phyloP scores from a whole-genome alignment of 1,284 basidiomycete species.

The Amylostereum chailletii region DNA sequence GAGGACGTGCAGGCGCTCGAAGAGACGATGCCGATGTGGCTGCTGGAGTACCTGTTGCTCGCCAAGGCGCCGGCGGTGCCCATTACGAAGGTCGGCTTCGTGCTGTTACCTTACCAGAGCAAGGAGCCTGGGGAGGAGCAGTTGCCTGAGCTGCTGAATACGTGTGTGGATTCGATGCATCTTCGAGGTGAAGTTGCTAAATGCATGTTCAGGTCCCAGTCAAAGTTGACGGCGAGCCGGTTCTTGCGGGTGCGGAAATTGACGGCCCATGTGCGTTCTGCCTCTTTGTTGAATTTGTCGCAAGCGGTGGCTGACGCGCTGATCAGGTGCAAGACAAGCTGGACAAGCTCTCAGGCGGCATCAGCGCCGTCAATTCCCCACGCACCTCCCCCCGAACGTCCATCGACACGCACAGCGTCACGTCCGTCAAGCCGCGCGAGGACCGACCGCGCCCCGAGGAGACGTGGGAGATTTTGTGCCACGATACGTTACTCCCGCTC shows the following conservation, averaged over 20 bases:
- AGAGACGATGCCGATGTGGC: constrained; percentile 78
- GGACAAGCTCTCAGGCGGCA: constrained; percentile 39
- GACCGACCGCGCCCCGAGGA: constrained; percentile 52
- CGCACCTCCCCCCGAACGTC: constrained; percentile 37
- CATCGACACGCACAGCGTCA: constrained; percentile 24
- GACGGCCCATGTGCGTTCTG: constrained; percentile 60
- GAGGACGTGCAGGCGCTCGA: constrained; percentile 67
- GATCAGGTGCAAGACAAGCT: constrained; percentile 80
- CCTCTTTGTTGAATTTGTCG: neutral
- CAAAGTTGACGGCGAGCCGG: constrained; percentile 82
- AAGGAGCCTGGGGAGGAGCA: constrained; percentile 45
- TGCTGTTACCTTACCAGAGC: constrained; percentile 70
- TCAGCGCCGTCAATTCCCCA: constrained; percentile 19
- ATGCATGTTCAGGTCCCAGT: constrained; percentile 50
- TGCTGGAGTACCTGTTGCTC: constrained; percentile 78
- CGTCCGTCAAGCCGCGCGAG: constrained; percentile 10
- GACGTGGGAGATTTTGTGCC: constrained; percentile 82
- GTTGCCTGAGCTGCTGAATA: constrained; percentile 70
- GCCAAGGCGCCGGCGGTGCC: constrained; percentile 49
- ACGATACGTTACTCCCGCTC: constrained; percentile 69
- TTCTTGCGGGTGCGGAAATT: constrained; percentile 84
- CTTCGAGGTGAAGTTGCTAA: constrained; percentile 5
- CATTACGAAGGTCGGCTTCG: constrained; percentile 77
- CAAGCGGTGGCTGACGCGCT: neutral
- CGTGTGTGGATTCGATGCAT: constrained; percentile 36